These are phyloP conservation scores for Yamagishiella unicocca DNA, from an alignment of 139 green algal genomes.

Conservation along the genomic window DNA sequence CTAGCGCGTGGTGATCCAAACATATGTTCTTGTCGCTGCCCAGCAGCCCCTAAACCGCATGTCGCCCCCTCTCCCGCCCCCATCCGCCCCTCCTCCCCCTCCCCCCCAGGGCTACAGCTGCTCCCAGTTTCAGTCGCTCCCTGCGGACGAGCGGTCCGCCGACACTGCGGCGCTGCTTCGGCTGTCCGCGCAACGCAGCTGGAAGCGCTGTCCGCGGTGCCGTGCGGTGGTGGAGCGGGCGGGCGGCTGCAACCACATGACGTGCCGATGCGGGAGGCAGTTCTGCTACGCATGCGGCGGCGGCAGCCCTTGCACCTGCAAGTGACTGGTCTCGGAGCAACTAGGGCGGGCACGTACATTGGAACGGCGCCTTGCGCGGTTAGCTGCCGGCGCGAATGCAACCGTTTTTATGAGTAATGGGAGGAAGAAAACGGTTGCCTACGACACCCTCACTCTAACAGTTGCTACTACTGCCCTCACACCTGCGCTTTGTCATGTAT, in stretches of 20 bases:
- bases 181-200: constrained; percentile 32
- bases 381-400: too few species aligned
- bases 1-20: too few species aligned
- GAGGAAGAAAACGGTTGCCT: too few species aligned
- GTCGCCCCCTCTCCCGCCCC: background rate
- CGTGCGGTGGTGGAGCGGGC: constrained; percentile 36
- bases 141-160: constrained; percentile 47
- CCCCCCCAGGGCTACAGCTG: constrained; percentile 53
- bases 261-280: constrained; percentile 54
- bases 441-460: too few species aligned
- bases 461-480: too few species aligned
- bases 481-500: too few species aligned
- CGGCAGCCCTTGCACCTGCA: too few species aligned
- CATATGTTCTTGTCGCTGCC: too few species aligned
- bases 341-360: too few species aligned
- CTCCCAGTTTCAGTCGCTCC: constrained; percentile 59
- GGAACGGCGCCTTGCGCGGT: too few species aligned
- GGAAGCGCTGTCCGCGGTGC: constrained; percentile 63
- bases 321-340: too few species aligned
- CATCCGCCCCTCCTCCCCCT: background rate
- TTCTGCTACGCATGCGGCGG: constrained; percentile 69
- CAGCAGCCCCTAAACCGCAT: background rate
- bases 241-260: constrained; percentile 66
- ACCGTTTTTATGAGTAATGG: too few species aligned
- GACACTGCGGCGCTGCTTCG: constrained; percentile 58